phyloP scores from a whole-genome alignment of 2,329 filamentous ascomycete genomes.

The Uncinocarpus reesii region DNA sequence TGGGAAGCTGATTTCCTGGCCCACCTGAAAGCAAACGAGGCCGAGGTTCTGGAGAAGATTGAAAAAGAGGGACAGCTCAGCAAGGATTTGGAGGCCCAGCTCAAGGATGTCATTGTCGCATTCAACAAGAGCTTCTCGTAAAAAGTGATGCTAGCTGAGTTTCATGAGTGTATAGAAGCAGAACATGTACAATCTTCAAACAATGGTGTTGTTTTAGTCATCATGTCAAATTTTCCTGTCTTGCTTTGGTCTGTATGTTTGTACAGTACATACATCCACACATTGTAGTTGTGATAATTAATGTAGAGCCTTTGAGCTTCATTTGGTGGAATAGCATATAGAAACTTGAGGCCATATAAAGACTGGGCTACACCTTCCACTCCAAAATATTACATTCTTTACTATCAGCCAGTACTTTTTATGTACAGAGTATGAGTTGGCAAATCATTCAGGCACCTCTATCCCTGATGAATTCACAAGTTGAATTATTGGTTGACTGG shows the following conservation, averaged over 20 bases:
- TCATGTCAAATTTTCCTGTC: neutral
- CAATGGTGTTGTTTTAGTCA: conserved; percentile 10
- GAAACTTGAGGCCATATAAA: too few relatives aligned
- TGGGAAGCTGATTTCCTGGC: conserved; percentile 94
- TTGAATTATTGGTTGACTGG: too few relatives aligned
- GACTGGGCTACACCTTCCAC: too few relatives aligned
- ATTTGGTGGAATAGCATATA: too few relatives aligned
- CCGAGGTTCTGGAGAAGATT: conserved; percentile 71
- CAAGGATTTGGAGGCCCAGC: conserved; percentile 65
- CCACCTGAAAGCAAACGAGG: conserved; percentile 84
- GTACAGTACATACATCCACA: neutral
- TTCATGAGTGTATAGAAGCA: conserved; percentile 12
- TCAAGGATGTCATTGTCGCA: conserved; percentile 59
- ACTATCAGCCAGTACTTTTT: too few relatives aligned
- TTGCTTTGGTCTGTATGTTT: neutral
- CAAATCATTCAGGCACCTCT: too few relatives aligned
- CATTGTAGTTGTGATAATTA: neutral
- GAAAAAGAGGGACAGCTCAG: conserved; percentile 92
- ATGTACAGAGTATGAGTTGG: too few relatives aligned
- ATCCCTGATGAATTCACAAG: too few relatives aligned
- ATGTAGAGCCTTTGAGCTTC: too few relatives aligned
- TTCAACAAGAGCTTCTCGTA: conserved; percentile 91
- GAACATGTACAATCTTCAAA: conserved; percentile 19
- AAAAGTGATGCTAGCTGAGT: neutral
- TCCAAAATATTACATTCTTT: too few relatives aligned